Evolutionary conservation across 1,139 yeast species (phyloP), one percentile per base, ranked within the genome.

Genomic region (Geotrichum europaeum): DNA sequence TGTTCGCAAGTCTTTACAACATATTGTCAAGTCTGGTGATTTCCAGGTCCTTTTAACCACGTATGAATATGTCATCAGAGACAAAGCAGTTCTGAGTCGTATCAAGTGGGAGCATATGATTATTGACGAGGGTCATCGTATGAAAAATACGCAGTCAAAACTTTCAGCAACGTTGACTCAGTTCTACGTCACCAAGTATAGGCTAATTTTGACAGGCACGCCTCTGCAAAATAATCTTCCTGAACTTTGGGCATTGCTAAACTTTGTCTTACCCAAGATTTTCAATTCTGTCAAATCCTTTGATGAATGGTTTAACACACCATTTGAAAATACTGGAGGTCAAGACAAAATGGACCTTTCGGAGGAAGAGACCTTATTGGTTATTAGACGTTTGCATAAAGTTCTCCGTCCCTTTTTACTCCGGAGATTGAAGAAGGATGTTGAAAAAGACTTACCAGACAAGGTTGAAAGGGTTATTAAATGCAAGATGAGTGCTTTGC

Each of bases 281-380:
- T 94, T 94, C 82, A 94, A 94, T 73, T 92, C 98, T 12, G 97
- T 91, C n/a, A 92, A 94, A 71, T 89, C 97, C 6, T 94, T 94
- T 73, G 98, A 94, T 72, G 99, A 94, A 71, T 94, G 99, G 99
- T 94, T 94, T 74, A 94, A 94, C 72, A 94, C 99, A 0, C 99
- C 99, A 6, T 94, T 94, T 76, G 97, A 97, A 3, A 94, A 89
- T 70, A 88, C 97, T 5, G 99, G 99, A 60, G 83, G 90, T 25
- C 96, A 89, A 72, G 99, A 94, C 70, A 90, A 89, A 75, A 85
- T 94, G 71, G 98, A 89, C 68, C 81, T 94, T 66, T 88, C 96
- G 0, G 99, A 94, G 82, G 98, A 94, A 85, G 99, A 94, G 76
- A 87, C 96, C 22, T 79, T 94, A 65, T 84, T 94, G 78, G 89